Percentiles rank a stretch among this genome's conserved stretches.
phyloP scores from a whole-genome alignment of 805 yeast species.

The Saccharomycopsis sp. region DNA sequence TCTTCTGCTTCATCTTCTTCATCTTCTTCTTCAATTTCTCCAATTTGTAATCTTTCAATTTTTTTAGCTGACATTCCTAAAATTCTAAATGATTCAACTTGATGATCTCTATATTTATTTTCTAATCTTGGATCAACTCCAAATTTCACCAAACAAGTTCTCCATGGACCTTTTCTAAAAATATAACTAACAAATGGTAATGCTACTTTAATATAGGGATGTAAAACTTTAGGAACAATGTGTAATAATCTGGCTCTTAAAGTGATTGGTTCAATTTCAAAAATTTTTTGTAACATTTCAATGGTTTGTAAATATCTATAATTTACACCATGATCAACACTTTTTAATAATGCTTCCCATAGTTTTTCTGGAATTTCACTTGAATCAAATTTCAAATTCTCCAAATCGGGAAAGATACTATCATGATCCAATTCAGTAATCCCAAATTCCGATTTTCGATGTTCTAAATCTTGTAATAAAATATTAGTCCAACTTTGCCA shows the following conservation, averaged over 20 bases:
- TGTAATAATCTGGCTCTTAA: conserved; percentile 59
- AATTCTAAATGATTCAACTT: conserved; percentile 75
- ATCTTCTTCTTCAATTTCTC: conserved; percentile 20
- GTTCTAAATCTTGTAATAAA: background rate
- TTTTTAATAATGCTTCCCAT: background rate
- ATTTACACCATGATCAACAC: background rate
- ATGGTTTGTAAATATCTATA: conserved; percentile 1
- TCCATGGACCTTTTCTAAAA: conserved; percentile 89
- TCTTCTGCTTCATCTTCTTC: conserved; percentile 23
- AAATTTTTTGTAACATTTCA: conserved; percentile 30
- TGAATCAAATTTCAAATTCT: background rate
- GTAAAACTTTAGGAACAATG: conserved; percentile 36
- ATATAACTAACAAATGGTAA: conserved; percentile 77
- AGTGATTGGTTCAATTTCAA: conserved; percentile 75
- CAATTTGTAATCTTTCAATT: conserved; percentile 19
- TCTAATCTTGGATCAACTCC: conserved; percentile 70
- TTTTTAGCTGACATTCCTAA: conserved; percentile 24
- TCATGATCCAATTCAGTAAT: conserved; percentile 1
- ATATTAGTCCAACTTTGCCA: conserved; percentile 2
- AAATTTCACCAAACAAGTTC: conserved; percentile 69
- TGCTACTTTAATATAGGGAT: conserved; percentile 51
- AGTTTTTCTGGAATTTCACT: background rate
- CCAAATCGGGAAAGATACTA: background rate
- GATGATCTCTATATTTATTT: conserved; percentile 48
- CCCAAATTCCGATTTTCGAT: background rate